A percentile compares a stretch with the other conserved stretches of the same genome.
Conservation (phyloP, 768 basidiomycete species). For the Tephrocybe sp. region DNA sequence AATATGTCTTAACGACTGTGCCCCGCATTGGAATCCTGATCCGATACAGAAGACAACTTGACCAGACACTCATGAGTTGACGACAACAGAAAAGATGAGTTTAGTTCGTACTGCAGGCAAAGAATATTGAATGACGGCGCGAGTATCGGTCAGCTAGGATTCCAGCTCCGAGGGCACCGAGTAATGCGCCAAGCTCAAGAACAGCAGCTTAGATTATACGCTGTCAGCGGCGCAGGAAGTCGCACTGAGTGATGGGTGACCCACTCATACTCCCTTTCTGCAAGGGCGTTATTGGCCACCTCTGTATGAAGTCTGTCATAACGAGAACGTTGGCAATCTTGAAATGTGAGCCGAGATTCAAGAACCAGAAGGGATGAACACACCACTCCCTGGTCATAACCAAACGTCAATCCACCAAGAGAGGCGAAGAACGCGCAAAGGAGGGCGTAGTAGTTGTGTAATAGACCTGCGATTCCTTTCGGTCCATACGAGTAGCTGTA, state of each 20-base stretch:
- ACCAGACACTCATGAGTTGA: neutral
- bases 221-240: neutral
- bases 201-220: conserved; percentile 58
- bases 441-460: conserved; percentile 63
- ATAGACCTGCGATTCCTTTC: conserved; percentile 60
- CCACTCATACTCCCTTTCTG: conserved; percentile 79
- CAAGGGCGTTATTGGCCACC: conserved; percentile 71
- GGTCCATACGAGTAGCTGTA: conserved; percentile 79
- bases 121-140: conserved; percentile 63
- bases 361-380: conserved; percentile 5
- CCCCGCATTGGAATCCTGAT: conserved; percentile 65
- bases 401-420: conserved; percentile 76
- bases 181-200: conserved; percentile 75
- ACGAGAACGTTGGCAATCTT: conserved; percentile 83
- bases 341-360: neutral
- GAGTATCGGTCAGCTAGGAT: conserved; percentile 69
- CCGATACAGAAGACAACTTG: conserved; percentile 72
- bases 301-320: conserved; percentile 69
- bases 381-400: conserved; percentile 81
- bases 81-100: neutral
- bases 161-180: conserved; percentile 71
- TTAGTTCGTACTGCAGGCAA: conserved; percentile 58
- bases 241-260: conserved; percentile 20
- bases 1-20: conserved; percentile 54
- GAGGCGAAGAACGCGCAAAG: conserved; percentile 74